Percentiles rank a stretch among this genome's conserved stretches.
Conservation (phyloP, 1,284 basidiomycete species). For the Anthracocystis setariae region DNA sequence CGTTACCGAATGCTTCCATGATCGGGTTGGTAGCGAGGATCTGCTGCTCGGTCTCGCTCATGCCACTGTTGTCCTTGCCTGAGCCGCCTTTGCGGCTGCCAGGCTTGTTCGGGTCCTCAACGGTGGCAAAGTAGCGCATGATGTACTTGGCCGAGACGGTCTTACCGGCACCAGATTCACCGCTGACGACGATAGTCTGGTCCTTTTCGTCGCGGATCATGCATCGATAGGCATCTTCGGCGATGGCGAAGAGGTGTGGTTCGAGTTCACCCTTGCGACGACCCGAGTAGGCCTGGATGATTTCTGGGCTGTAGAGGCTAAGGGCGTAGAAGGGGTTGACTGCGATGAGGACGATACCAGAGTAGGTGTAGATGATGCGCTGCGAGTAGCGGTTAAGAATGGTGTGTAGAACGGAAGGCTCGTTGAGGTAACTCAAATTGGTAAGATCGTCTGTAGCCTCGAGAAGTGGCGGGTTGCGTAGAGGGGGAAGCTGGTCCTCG, state of each 20-base stretch:
- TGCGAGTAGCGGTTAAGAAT: conserved; percentile 96
- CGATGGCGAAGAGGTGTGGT: conserved; percentile 97
- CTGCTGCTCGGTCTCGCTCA: conserved; percentile 94
- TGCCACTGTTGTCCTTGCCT: conserved; percentile 74
- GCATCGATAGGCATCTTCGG: conserved; percentile 97
- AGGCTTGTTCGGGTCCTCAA: conserved; percentile 80
- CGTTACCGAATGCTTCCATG: conserved; percentile 98
- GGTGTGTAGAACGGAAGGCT: conserved; percentile 93
- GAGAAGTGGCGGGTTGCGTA: conserved; percentile 94
- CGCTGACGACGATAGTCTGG: conserved; percentile 98
- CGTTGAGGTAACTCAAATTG: conserved; percentile 95
- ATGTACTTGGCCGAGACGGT: conserved; percentile 99
- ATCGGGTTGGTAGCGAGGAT: conserved; percentile 99
- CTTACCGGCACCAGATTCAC: conserved; percentile 99
- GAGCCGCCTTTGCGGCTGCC: conserved; percentile 52
- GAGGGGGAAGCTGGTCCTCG: conserved; percentile 76
- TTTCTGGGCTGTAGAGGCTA: conserved; percentile 82
- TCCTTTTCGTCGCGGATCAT: conserved; percentile 95
- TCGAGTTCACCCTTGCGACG: conserved; percentile 92
- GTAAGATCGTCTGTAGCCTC: conserved; percentile 98
- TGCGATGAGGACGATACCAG: conserved; percentile 95
- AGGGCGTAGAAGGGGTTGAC: conserved; percentile 94
- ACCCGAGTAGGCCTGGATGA: conserved; percentile 96
- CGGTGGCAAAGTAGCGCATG: conserved; percentile 98
- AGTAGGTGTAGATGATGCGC: conserved; percentile 98